Percentiles rank a stretch among this genome's conserved stretches.
These are phyloP conservation scores for Umbilicus rupestris DNA, from an alignment of 164 flowering plant species.

Conservation along the genomic window DNA sequence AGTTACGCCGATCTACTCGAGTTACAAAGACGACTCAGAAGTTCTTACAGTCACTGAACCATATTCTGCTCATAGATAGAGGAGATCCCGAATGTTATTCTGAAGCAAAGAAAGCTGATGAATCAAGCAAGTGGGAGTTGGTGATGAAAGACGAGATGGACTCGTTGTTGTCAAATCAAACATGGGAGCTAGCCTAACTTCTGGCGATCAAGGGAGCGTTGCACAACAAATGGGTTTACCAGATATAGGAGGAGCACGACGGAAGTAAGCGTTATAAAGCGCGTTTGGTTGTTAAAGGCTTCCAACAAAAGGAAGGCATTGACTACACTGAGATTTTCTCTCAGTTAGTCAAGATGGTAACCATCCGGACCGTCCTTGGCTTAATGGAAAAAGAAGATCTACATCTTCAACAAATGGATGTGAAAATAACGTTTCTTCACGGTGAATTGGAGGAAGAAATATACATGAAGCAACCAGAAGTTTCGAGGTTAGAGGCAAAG, in stretches of 20 bases:
- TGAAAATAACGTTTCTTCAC: background rate
- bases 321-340: conserved; percentile 9
- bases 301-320: conserved; percentile 6
- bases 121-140: no score
- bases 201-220: conserved; percentile 1
- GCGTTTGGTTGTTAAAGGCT: conserved; percentile 7
- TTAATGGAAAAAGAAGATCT: background rate
- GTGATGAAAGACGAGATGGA: conserved; percentile 8
- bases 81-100: no score
- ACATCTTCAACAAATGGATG: conserved; percentile 7
- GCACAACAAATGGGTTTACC: conserved; percentile 11
- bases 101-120: no score
- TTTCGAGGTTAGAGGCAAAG: conserved; percentile 1
- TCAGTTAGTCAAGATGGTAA: conserved; percentile 9
- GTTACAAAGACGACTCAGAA: no score
- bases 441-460: background rate
- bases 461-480: background rate
- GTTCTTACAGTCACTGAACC: no score
- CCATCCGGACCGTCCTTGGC: background rate
- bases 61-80: no score
- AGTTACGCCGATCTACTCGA: no score
- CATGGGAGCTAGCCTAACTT: background rate
- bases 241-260: conserved; percentile 8
- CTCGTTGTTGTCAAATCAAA: background rate
- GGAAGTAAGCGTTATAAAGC: conserved; percentile 6